Evolutionary conservation across 495 filamentous ascomycete genomes (phyloP).

Genomic region (Rostrohypoxylon terebratum): DNA sequence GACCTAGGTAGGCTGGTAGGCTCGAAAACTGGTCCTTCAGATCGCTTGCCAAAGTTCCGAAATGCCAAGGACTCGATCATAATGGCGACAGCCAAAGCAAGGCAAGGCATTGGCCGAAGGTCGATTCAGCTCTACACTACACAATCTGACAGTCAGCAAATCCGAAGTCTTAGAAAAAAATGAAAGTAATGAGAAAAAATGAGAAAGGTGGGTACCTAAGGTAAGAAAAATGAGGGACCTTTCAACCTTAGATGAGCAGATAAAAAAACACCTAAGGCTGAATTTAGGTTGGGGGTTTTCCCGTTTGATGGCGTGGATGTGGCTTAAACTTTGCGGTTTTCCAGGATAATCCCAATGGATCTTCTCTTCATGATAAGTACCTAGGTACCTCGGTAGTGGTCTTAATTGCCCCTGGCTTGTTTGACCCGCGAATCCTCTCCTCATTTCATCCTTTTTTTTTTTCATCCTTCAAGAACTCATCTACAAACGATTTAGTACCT

Average conservation of each 20-base stretch:
- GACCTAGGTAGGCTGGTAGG: too few species aligned
- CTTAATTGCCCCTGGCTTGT: neutral
- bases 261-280: neutral
- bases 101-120: neutral
- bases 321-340: neutral
- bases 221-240: too few species aligned
- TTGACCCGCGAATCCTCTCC: neutral
- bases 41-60: neutral
- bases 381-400: neutral
- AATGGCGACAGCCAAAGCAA: neutral
- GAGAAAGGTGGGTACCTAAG: too few species aligned
- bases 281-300: neutral
- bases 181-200: too few species aligned
- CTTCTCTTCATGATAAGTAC: too few species aligned
- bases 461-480: too few species aligned
- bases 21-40: too few species aligned
- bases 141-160: neutral
- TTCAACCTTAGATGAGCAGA: neutral
- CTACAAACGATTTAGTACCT: too few species aligned
- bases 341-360: neutral
- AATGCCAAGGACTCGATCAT: neutral
- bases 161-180: neutral
- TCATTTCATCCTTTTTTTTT: neutral
- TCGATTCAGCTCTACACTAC: neutral
- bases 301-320: neutral